A percentile compares a stretch with the other conserved stretches of the same genome.
Evolutionary conservation across 768 basidiomycete species (phyloP).

Genomic region (Trametes coccinea): DNA sequence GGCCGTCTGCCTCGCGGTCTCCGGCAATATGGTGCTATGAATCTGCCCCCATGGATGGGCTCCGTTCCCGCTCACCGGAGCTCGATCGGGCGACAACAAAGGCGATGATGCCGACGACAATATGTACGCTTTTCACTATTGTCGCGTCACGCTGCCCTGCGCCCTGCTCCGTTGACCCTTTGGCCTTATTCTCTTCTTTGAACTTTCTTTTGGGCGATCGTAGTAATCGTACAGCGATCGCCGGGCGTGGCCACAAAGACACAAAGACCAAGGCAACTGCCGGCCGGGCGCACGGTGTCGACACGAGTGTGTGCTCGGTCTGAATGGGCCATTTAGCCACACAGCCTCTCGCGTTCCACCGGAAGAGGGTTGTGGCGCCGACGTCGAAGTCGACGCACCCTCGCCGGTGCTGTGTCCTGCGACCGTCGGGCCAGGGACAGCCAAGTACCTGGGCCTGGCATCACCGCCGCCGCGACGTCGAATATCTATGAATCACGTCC

Average conservation of each 20-base stretch:
- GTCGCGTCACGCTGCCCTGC: neutral
- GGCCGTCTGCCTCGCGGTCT: conserved; percentile 4
- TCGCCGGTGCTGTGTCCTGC: neutral
- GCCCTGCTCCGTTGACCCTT: neutral
- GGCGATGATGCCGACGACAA: neutral
- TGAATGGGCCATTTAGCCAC: conserved; percentile 4
- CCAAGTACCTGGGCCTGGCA: no score
- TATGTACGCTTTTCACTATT: conserved; percentile 4
- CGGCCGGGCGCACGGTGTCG: neutral
- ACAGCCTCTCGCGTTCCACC: neutral
- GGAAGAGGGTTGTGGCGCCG: conserved; percentile 21
- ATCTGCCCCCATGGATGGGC: neutral
- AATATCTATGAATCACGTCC: neutral
- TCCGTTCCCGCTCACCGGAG: neutral
- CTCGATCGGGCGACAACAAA: conserved; percentile 12
- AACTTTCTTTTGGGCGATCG: neutral
- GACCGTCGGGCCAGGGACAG: neutral
- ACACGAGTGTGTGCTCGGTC: neutral
- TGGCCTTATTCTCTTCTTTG: neutral
- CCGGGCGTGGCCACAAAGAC: neutral
- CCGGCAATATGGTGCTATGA: neutral
- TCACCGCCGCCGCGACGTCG: neutral
- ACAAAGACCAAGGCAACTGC: neutral
- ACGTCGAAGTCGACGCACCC: neutral
- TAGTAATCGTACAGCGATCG: no score